These are phyloP conservation scores for Thymus mandschuricus DNA, from an alignment of 257 asterid species.

Conservation along the genomic window DNA sequence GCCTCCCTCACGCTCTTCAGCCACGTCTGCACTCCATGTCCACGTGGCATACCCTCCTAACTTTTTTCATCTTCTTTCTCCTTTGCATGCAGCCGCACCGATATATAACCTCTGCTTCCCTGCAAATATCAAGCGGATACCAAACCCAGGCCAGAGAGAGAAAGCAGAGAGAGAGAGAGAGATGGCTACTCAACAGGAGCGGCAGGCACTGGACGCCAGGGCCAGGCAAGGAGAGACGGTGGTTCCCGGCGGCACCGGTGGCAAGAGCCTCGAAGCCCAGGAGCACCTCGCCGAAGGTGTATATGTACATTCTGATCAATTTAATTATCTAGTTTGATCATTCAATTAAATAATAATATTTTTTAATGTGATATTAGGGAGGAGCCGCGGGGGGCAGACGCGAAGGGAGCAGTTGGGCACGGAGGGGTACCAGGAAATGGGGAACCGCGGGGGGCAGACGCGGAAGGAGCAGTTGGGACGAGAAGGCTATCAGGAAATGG, in stretches of 20 bases:
- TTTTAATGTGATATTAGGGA: constrained; percentile 29
- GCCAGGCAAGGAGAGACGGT: constrained; percentile 74
- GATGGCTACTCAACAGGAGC: constrained; percentile 55
- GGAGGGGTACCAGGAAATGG: constrained; percentile 54
- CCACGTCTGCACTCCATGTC: constrained; percentile 34
- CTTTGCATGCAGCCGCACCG: not conserved
- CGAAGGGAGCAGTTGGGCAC: constrained; percentile 58
- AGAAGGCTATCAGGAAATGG: constrained; percentile 64
- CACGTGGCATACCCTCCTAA: constrained; percentile 31
- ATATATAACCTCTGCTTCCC: not conserved
- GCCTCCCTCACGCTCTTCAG: not conserved
- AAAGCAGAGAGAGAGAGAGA: not conserved
- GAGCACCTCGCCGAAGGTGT: constrained; percentile 72
- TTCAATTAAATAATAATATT: no score
- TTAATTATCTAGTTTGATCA: no score
- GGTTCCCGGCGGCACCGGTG: constrained; percentile 87
- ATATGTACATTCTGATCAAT: not conserved
- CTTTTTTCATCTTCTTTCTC: not conserved
- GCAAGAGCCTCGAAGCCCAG: constrained; percentile 83
- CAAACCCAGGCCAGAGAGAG: not conserved
- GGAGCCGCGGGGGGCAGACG: constrained; percentile 67
- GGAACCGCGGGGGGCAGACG: constrained; percentile 66
- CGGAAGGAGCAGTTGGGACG: constrained; percentile 58
- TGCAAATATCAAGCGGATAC: no score
- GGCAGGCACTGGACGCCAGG: constrained; percentile 65